Conservation (phyloP, 148 eudicot species). For the Tetragonia tetragonoides region DNA sequence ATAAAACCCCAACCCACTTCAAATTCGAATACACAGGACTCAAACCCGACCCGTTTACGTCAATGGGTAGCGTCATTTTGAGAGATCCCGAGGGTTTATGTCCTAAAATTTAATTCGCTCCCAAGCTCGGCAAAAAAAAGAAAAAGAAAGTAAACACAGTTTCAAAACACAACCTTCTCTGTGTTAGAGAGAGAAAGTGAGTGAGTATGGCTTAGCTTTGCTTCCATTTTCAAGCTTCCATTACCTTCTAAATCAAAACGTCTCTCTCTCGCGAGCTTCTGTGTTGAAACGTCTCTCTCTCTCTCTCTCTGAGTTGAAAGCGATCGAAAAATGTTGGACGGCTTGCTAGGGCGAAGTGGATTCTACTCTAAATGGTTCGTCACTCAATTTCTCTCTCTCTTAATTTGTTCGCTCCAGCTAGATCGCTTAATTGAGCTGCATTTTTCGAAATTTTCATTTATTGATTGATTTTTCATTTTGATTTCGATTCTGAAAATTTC, state of each 20-base stretch:
- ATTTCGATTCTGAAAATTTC: not conserved
- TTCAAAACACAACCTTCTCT: conserved; percentile 8
- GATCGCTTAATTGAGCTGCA: conserved; percentile 11
- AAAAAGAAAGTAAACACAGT: conserved; percentile 10
- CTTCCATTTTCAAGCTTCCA: conserved; percentile 13
- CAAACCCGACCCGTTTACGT: no score
- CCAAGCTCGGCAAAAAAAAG: not conserved
- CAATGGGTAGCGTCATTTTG: not conserved
- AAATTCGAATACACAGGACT: no score
- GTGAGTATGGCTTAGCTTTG: not conserved
- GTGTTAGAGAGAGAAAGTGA: conserved; percentile 4
- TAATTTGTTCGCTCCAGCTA: not conserved
- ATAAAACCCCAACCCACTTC: no score
- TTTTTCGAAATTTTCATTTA: conserved; percentile 1
- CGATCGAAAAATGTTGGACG: conserved; percentile 56
- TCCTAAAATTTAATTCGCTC: not conserved
- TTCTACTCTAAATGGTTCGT: conserved; percentile 60
- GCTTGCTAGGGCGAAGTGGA: conserved; percentile 52
- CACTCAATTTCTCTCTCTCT: not conserved
- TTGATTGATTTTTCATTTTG: conserved; percentile 1
- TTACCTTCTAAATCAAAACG: not conserved
- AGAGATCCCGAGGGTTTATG: not conserved
- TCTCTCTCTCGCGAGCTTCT: not conserved
- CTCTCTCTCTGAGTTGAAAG: not conserved
- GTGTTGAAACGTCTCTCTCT: not conserved